Conservation (phyloP, 1,284 basidiomycete genomes). For the Kwoniella shivajii region DNA sequence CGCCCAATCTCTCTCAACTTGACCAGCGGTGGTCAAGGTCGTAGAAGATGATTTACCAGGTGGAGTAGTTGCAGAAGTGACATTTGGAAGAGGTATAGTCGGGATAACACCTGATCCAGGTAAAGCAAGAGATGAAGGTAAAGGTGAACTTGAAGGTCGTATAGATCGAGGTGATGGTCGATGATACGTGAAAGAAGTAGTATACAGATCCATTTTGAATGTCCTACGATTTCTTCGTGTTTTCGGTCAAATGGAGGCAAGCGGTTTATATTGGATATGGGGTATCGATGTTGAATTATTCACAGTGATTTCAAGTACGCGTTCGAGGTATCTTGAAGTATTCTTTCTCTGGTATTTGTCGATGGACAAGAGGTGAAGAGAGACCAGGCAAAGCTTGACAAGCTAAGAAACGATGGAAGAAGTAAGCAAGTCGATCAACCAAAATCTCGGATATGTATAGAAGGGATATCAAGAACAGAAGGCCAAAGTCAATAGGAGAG, state of each 20-base stretch:
- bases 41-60: constrained; percentile 13
- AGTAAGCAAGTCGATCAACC: background rate
- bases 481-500: too few relatives aligned
- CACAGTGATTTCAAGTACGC: too few relatives aligned
- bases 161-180: constrained; percentile 27
- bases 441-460: too few relatives aligned
- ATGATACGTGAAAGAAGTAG: constrained; percentile 66
- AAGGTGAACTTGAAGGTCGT: constrained; percentile 15
- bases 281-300: constrained; percentile 2
- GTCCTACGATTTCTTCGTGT: background rate
- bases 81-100: constrained; percentile 26
- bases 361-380: too few relatives aligned
- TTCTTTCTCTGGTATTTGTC: too few relatives aligned
- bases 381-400: background rate
- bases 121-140: constrained; percentile 14
- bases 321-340: too few relatives aligned
- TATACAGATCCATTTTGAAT: constrained; percentile 81
- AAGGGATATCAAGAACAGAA: too few relatives aligned
- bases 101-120: constrained; percentile 17
- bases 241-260: background rate
- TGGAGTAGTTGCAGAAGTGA: constrained; percentile 22
- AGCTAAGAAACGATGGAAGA: background rate
- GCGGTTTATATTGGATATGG: background rate
- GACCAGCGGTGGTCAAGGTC: constrained; percentile 23
- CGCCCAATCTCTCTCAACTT: constrained; percentile 57